These are phyloP conservation scores for Mycena epipterygia DNA, from an alignment of 768 basidiomycete genomes.

Conservation along the genomic window DNA sequence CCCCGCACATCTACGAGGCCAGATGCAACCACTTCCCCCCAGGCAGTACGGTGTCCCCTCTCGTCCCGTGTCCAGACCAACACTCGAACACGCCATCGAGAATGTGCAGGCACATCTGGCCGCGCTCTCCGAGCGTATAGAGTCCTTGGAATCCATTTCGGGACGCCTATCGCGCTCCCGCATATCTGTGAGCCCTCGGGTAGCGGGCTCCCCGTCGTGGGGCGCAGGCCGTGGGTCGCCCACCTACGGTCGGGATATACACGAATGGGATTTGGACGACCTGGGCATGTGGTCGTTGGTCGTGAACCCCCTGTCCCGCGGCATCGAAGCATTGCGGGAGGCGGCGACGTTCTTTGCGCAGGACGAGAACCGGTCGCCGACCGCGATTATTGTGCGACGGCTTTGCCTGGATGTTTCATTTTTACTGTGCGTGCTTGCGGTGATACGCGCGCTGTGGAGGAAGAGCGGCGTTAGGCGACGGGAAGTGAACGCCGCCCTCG, in stretches of 20 bases:
- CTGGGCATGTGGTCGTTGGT: constrained; percentile 88
- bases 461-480: constrained; percentile 76
- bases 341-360: constrained; percentile 70
- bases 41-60: constrained; percentile 48
- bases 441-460: constrained; percentile 73
- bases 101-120: constrained; percentile 86
- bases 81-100: constrained; percentile 84
- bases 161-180: constrained; percentile 57
- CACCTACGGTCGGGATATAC: constrained; percentile 46
- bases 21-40: constrained; percentile 46
- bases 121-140: constrained; percentile 87
- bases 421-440: constrained; percentile 71
- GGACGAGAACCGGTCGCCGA: constrained; percentile 73
- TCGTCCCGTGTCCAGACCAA: constrained; percentile 62
- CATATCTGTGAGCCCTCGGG: constrained; percentile 54
- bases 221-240: constrained; percentile 59
- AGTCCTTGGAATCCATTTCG: constrained; percentile 69
- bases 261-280: constrained; percentile 81
- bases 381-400: constrained; percentile 76
- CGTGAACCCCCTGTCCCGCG: constrained; percentile 72
- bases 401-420: constrained; percentile 86
- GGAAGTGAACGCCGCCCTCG: constrained; percentile 76
- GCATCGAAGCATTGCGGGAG: constrained; percentile 61
- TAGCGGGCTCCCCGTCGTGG: constrained; percentile 56
- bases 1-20: constrained; percentile 49